Conservation (phyloP, 129 eudicot genomes). For the Centella asiatica region DNA sequence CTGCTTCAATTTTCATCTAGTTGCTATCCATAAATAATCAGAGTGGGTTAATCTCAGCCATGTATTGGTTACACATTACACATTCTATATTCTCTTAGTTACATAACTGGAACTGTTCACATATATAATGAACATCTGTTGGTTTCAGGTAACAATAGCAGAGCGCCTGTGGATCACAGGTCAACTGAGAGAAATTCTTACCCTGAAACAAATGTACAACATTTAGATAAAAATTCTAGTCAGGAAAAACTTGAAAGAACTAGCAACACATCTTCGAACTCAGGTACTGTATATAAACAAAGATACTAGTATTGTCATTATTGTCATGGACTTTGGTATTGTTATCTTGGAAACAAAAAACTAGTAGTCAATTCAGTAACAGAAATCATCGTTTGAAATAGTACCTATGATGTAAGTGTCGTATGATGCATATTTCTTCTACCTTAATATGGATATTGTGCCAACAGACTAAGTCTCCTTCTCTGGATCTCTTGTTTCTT, state of each 20-base stretch:
- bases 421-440: too few relatives aligned
- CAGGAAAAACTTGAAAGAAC: constrained; percentile 21
- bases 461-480: too few relatives aligned
- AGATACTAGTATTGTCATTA: too few relatives aligned
- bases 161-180: constrained; percentile 23
- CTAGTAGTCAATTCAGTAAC: too few relatives aligned
- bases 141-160: constrained; percentile 30
- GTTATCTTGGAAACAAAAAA: background rate
- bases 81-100: background rate
- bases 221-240: constrained; percentile 30
- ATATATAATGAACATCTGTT: background rate
- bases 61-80: background rate
- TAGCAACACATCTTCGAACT: constrained; percentile 17
- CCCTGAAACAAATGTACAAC: constrained; percentile 23
- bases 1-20: background rate
- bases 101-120: background rate
- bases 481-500: too few relatives aligned
- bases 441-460: too few relatives aligned
- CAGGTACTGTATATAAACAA: constrained; percentile 22
- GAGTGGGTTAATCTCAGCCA: background rate
- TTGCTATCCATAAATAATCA: background rate
- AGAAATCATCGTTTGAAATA: too few relatives aligned
- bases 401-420: too few relatives aligned
- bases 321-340: too few relatives aligned
- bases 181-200: constrained; percentile 21